A percentile compares a stretch with the other conserved stretches of the same genome.
phyloP scores from a whole-genome alignment of 345 rosid genomes.

The Brassica cretica region DNA sequence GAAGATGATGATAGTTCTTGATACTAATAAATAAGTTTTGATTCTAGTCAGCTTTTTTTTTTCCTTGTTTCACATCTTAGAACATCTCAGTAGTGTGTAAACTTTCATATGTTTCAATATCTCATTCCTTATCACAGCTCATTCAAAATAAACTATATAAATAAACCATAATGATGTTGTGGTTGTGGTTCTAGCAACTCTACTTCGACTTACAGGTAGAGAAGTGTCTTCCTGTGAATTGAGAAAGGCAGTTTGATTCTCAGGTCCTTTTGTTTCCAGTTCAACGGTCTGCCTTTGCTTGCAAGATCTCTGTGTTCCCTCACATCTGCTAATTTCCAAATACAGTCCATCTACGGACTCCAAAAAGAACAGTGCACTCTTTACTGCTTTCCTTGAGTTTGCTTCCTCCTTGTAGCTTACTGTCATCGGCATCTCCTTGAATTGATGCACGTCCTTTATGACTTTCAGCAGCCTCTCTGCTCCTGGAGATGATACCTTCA shows the following conservation, averaged over 20 bases:
- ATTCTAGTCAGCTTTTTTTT: not conserved
- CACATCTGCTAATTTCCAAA: constrained; percentile 82
- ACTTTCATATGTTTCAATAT: constrained; percentile 10
- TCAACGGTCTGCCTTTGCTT: constrained; percentile 76
- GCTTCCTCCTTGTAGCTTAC: constrained; percentile 56
- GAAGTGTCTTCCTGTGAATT: constrained; percentile 53
- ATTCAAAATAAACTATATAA: no score
- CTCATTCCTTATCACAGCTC: not conserved
- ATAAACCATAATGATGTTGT: constrained; percentile 16
- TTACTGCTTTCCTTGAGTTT: constrained; percentile 43
- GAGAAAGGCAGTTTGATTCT: constrained; percentile 58
- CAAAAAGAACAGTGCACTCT: constrained; percentile 57
- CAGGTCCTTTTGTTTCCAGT: constrained; percentile 76
- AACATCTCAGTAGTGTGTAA: constrained; percentile 12
- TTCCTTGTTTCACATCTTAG: constrained; percentile 10
- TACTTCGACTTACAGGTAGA: constrained; percentile 41
- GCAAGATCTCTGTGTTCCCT: constrained; percentile 75
- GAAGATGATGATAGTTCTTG: constrained; percentile 36
- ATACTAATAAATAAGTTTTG: not conserved
- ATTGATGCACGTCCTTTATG: constrained; percentile 65
- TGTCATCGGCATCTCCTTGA: constrained; percentile 71
- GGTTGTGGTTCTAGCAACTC: constrained; percentile 21
- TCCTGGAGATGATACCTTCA: constrained; percentile 88
- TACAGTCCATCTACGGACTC: constrained; percentile 61
- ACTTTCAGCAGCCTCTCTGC: constrained; percentile 80